These are phyloP conservation scores for Iberis amara DNA, from an alignment of 441 rosid species.

Conservation along the genomic window DNA sequence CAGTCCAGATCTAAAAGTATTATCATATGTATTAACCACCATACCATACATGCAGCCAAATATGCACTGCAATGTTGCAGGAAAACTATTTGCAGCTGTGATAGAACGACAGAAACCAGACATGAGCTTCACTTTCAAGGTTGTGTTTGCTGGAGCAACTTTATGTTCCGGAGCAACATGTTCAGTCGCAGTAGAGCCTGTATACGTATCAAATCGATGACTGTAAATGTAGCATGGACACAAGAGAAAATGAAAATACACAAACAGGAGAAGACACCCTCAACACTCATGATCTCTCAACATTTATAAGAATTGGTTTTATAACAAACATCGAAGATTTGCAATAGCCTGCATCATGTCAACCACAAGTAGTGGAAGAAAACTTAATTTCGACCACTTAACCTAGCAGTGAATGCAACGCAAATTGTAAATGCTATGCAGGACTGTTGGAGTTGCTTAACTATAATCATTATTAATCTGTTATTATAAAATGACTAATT, in stretches of 20 bases:
- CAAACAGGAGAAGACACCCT: conserved; percentile 19
- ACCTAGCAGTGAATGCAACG: background rate
- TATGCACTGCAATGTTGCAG: conserved; percentile 89
- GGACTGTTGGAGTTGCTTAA: background rate
- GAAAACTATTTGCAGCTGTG: conserved; percentile 86
- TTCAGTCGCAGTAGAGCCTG: conserved; percentile 65
- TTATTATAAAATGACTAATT: background rate
- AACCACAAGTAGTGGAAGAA: conserved; percentile 13
- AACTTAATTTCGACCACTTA: conserved; percentile 8
- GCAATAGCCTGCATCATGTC: conserved; percentile 17
- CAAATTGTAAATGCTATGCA: too few species aligned
- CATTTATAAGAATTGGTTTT: background rate
- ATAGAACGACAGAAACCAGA: conserved; percentile 77
- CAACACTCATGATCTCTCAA: conserved; percentile 12
- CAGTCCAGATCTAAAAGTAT: background rate
- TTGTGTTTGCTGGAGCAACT: conserved; percentile 63
- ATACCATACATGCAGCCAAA: conserved; percentile 93
- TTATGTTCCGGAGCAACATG: conserved; percentile 56
- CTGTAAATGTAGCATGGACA: conserved; percentile 12
- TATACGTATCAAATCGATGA: conserved; percentile 27
- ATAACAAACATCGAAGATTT: conserved; percentile 15
- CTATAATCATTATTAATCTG: background rate
- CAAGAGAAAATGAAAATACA: background rate
- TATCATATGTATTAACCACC: background rate
- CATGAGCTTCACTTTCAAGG: conserved; percentile 72